Evolutionary conservation across 2,329 filamentous ascomycete genomes (phyloP), one percentile per base, ranked within the genome.

Genomic region (Cordyceps javanica): DNA sequence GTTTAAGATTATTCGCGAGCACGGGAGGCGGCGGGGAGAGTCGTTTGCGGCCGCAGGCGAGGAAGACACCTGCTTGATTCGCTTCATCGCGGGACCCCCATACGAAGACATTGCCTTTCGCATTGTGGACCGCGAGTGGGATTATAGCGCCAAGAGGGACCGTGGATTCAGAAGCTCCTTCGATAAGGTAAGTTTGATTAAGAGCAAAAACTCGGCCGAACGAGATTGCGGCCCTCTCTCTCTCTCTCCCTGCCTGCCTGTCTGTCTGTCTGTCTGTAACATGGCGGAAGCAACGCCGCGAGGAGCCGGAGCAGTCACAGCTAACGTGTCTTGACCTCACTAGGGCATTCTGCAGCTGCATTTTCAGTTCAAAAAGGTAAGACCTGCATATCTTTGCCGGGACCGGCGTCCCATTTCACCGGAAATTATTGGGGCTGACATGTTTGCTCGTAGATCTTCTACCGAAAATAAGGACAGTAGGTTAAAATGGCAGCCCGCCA

Each of bases 101-200:
- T 99, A 99, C 69, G 90, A 97, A 72, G 94, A 99, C 68, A 88
- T 99, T 68, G 94, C 93, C 9, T 99, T 99, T 69, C 85, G 93
- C 39, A 97, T 99, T 64, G 92, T 99, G 39, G 94, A 99, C 73
- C 93, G 94, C 62, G 94, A 99, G 73, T 99, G 94, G 94, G 94
- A 99, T 72, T 99, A 97, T 70, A 96, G 91, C 70, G 90, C 93
- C 3, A 97, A 97, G 75, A 84, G 88, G 66, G 94, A 99, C 66
- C 83, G 94, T 60, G 95, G 94, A 1, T 99, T 97, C 75, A 92
- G 85, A 71, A 97, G 92, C 73, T 96, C 89, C 62, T 99, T 97
- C 72, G 94, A 99, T 74, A 97, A 96, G 86, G 91, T 94, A 83
- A 63, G 83, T 75, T 45, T 55, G 51, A 56, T 55, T 60, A 57